A percentile compares a stretch with the other conserved stretches of the same genome.
phyloP scores from a whole-genome alignment of 495 filamentous ascomycete genomes.

The Neurospora sp. region DNA sequence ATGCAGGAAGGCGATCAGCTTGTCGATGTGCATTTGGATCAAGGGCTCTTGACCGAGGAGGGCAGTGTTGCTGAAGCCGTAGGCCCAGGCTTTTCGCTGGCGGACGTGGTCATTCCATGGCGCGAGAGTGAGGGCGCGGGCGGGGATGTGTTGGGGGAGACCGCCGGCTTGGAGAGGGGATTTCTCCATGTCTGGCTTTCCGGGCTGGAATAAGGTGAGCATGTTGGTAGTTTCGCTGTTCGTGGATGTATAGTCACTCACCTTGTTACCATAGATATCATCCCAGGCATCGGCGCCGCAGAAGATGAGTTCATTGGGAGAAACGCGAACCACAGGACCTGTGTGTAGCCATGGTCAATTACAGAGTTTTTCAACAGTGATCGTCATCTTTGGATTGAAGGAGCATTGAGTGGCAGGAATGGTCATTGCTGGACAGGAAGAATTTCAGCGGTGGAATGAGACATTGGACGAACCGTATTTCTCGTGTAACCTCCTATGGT shows the following conservation, averaged over 20 bases:
- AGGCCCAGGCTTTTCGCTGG: conserved; percentile 39
- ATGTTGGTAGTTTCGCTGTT: conserved; percentile 33
- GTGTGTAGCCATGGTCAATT: background rate
- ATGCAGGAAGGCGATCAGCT: conserved; percentile 14
- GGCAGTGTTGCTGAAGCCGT: conserved; percentile 39
- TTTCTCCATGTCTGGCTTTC: conserved; percentile 32
- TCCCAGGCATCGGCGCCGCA: conserved; percentile 29
- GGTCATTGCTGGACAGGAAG: background rate
- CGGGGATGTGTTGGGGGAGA: conserved; percentile 2
- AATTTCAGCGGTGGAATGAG: background rate
- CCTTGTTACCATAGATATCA: conserved; percentile 36
- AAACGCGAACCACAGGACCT: conserved; percentile 10
- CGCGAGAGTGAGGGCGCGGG: conserved; percentile 8
- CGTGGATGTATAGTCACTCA: conserved; percentile 14
- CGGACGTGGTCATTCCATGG: conserved; percentile 30
- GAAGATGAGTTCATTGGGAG: conserved; percentile 16
- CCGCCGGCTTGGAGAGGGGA: conserved; percentile 35
- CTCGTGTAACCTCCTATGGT: conserved; percentile 7
- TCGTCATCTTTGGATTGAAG: background rate
- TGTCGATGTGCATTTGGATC: conserved; percentile 26
- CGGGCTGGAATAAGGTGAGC: conserved; percentile 22
- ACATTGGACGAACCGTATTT: conserved; percentile 2
- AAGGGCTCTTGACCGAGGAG: conserved; percentile 33
- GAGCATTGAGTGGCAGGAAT: background rate
- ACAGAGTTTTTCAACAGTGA: background rate